These are phyloP conservation scores for Fraxinus xanthoxyloides DNA, from an alignment of 305 asterid species.

Conservation along the genomic window DNA sequence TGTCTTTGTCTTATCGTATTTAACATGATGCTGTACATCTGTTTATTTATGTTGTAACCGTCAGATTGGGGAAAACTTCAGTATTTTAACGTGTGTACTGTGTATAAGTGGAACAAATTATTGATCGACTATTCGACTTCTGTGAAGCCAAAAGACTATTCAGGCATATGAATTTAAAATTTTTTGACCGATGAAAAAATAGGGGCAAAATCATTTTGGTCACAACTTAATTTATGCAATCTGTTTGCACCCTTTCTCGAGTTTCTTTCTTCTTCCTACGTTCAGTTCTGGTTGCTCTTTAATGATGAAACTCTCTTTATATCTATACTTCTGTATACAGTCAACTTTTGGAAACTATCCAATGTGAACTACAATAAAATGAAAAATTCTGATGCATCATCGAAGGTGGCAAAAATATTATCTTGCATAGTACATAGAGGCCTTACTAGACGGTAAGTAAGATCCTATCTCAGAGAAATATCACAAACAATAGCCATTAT, in stretches of 20 bases:
- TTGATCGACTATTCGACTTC: neutral
- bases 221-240: neutral
- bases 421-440: neutral
- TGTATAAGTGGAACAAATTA: neutral
- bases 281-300: neutral
- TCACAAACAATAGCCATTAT: neutral
- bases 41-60: neutral
- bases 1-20: conserved; percentile 16
- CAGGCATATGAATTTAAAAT: neutral
- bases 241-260: neutral
- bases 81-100: neutral
- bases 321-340: neutral
- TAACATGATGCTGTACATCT: conserved; percentile 9
- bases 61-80: neutral
- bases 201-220: neutral
- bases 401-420: neutral
- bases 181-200: neutral
- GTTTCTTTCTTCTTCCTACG: neutral
- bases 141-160: neutral
- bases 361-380: neutral
- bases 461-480: neutral
- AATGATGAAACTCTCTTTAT: neutral
- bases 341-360: neutral
- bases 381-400: neutral
- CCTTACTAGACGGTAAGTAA: neutral